Evolutionary conservation across 1,284 basidiomycete genomes (phyloP), one percentile per base, ranked within the genome.

Genomic region (Tremellales sp.): DNA sequence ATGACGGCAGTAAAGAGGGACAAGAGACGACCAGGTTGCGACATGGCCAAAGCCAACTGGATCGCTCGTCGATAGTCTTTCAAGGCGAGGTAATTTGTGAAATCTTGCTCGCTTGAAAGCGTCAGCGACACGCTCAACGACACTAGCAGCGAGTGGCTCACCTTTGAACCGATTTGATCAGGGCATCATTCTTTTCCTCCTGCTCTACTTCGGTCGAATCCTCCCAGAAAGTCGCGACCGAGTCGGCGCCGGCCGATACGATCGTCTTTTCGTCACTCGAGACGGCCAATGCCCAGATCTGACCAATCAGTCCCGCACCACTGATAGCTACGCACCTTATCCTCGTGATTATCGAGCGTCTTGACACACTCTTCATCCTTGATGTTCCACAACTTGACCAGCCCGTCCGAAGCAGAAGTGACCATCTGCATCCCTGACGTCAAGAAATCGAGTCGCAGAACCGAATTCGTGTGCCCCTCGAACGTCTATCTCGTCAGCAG

Each of bases 351-450:
- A 72, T 98, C 96, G 68, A 98, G 76, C 7, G 94, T 98, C 13
- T 84, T 78, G 3, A 83, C 78, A 68, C 89, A 96, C 60, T 87
- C 84, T 67, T 98, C 94, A 46, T 88, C 85, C 56, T 82, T 81
- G 48, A 96, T 81, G 68, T 88, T 92, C 96, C 96, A 99, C 23
- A 98, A 60, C 75, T 97, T 98, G 54, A 97, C 86, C 35, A 98
- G 75, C 3, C 96, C 96, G 70, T 99, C 96, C 12, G 89, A 89
- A 1, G 86, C 91, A 15, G 88, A 80, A 51, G 88, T 93, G 23
- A 91, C 83, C 37, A 98, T 76, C 75, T 97, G 92, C 79, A 84
- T 80, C 7, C 91, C 93, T 23, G 76, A 66, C 56, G 86, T 87
- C 39, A 97, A 67, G 70, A 97, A 98, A 62, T 89, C 87, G 22